These are phyloP conservation scores for Dipsacomyces acuminosporus DNA, from an alignment of 371 early-diverging fungal species.

Conservation along the genomic window DNA sequence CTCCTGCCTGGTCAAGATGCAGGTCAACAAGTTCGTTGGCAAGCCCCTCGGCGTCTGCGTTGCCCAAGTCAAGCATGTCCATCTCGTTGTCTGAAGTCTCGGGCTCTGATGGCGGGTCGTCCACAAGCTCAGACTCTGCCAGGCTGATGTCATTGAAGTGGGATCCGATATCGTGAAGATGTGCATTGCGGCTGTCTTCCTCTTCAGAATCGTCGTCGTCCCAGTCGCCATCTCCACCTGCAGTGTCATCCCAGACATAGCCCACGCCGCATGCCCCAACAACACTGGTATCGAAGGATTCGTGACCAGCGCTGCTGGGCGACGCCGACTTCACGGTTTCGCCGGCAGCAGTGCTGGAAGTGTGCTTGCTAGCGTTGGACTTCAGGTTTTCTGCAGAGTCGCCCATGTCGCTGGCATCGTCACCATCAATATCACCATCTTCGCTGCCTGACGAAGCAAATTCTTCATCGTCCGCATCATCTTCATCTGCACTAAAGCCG, in stretches of 20 bases:
- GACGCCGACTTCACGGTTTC: neutral
- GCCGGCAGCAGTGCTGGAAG: constrained; percentile 30
- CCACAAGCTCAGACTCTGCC: constrained; percentile 10
- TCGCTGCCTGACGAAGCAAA: neutral
- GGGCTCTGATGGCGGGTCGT: constrained; percentile 29
- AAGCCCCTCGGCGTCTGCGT: constrained; percentile 1
- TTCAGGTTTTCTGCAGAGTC: neutral
- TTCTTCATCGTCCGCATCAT: neutral
- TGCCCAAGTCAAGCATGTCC: neutral
- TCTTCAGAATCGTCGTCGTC: constrained; percentile 16
- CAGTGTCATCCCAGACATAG: constrained; percentile 50
- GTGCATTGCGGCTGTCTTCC: constrained; percentile 48
- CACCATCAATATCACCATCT: constrained; percentile 37
- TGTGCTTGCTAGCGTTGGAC: constrained; percentile 32
- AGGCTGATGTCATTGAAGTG: constrained; percentile 8
- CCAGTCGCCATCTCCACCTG: constrained; percentile 49
- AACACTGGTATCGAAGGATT: constrained; percentile 13
- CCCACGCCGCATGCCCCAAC: constrained; percentile 49
- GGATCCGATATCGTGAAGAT: constrained; percentile 38
- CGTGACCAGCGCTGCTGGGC: neutral
- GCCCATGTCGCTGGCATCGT: constrained; percentile 34
- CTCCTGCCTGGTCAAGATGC: neutral
- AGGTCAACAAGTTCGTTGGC: neutral
- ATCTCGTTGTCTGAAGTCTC: constrained; percentile 46
- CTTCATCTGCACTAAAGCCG: constrained; percentile 47